Evolutionary conservation across 306 rosid species (phyloP), one percentile per base, ranked within the genome.

Genomic region (Inga laurina): DNA sequence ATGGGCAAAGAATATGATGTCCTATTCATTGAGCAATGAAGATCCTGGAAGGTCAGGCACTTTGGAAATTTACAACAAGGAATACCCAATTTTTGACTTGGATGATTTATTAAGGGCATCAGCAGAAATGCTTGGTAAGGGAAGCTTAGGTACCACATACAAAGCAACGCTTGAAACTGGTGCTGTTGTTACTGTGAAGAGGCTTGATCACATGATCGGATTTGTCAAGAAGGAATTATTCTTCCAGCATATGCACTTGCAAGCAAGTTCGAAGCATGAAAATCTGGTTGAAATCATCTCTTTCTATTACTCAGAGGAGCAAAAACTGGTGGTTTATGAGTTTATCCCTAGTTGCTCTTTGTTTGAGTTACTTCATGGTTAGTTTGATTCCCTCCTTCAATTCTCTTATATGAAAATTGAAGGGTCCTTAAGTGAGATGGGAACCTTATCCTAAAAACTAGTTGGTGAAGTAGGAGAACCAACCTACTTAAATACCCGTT

Each of bases 41-140:
- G 90, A 81, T 62, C 80, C 91, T 52, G 84, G 80, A 83, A 90
- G 76, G 72, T 67, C 81, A 46, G 88, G 88, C 6, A 79, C 71
- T 78, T 71, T 91, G 78, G 90, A 93, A 75, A 84, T 93, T 82
- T 83, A 85, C 65, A 85, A 79, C 85, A 87, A 87, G 84, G 88
- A 88, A 71, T 61, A 90, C 27, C 88, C 85, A 71, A 86, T 77
- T 15, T 95, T 93, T 76, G 97, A 91, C 87, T 81, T 95, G 89
- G 98, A 95, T 75, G 97, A 95, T 84, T 87, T 95, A 45, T 83
- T 95, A 61, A 85, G 94, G 82, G 91, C 97, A 46, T 89, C 98
- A 10, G 95, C 95, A 61, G 90, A 91, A 86, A 83, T 86, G 3
- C 64, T 93, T 24, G 97, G 97, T 11, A 88, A 81, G 51, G 97